Percentiles rank a stretch among this genome's conserved stretches.
phyloP scores from a whole-genome alignment of 2,329 filamentous ascomycete genomes.

The Aspergillus chevalieri region DNA sequence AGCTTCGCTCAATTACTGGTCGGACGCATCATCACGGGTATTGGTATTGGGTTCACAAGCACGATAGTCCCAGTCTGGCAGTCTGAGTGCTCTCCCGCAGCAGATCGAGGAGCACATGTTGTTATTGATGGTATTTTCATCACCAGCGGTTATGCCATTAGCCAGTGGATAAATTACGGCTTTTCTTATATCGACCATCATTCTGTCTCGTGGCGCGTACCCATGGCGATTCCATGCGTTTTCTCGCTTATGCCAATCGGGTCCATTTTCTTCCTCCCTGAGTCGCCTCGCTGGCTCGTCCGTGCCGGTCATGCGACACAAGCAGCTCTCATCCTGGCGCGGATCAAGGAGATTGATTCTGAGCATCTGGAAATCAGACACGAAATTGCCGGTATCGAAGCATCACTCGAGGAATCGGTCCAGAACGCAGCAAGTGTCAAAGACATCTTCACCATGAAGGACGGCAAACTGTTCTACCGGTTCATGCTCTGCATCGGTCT shows the following conservation, averaged over 20 bases:
- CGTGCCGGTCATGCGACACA: conserved; percentile 31
- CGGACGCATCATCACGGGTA: conserved; percentile 43
- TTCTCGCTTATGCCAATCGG: conserved; percentile 37
- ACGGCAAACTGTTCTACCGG: conserved; percentile 24
- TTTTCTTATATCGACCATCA: conserved; percentile 15
- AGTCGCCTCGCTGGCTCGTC: conserved; percentile 27
- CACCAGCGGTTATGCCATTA: conserved; percentile 25
- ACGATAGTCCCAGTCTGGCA: conserved; percentile 44
- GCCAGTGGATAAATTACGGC: conserved; percentile 22
- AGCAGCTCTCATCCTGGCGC: conserved; percentile 41
- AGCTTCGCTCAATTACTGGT: conserved; percentile 46
- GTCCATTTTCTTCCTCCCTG: conserved; percentile 31
- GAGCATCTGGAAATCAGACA: conserved; percentile 1
- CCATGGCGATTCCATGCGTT: conserved; percentile 44
- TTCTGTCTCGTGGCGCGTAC: conserved; percentile 40
- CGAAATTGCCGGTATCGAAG: conserved; percentile 4
- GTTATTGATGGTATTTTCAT: conserved; percentile 47
- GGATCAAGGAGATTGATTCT: conserved; percentile 34
- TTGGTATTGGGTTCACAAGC: conserved; percentile 48
- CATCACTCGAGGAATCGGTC: conserved; percentile 48
- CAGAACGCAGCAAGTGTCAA: conserved; percentile 50
- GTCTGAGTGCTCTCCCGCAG: conserved; percentile 43
- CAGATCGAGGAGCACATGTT: conserved; percentile 52
- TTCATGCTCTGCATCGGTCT: conserved; percentile 22
- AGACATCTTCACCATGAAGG: conserved; percentile 53